These are phyloP conservation scores for Malus hybrid DNA, from an alignment of 331 rosid species.

Conservation along the genomic window DNA sequence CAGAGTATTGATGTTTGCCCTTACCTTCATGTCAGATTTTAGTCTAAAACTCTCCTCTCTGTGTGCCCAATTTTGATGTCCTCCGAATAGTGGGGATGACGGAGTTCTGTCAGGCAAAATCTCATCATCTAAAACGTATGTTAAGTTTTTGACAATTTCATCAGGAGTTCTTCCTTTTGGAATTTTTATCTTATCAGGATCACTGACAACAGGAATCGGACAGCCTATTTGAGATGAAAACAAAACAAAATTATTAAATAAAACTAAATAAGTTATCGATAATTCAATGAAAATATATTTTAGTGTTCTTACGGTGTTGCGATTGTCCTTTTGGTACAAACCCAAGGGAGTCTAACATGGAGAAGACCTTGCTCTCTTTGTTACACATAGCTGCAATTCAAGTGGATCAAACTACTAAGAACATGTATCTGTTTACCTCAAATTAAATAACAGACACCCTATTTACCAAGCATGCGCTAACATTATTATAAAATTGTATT, in stretches of 20 bases:
- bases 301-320: constrained; percentile 63
- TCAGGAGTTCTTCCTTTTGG: constrained; percentile 65
- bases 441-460: background rate
- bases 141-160: constrained; percentile 50
- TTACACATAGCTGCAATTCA: constrained; percentile 81
- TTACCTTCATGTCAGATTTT: constrained; percentile 82
- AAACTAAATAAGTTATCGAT: background rate
- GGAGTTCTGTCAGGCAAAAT: constrained; percentile 25
- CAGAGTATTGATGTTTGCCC: constrained; percentile 1
- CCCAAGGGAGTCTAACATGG: constrained; percentile 65
- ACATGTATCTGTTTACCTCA: background rate
- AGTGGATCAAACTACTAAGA: constrained; percentile 13
- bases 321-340: constrained; percentile 45
- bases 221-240: constrained; percentile 55
- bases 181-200: constrained; percentile 63
- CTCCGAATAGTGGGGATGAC: constrained; percentile 77
- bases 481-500: background rate
- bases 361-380: constrained; percentile 75
- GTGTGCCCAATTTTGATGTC: constrained; percentile 70
- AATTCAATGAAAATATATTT: background rate
- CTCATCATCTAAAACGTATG: constrained; percentile 47
- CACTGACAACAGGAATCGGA: constrained; percentile 58
- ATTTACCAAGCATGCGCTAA: background rate
- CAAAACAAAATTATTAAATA: constrained; percentile 9
- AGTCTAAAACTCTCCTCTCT: constrained; percentile 76